Evolutionary conservation across 306 rosid genomes (phyloP), one percentile per base, ranked within the genome.

Genomic region (Myrica gale): DNA sequence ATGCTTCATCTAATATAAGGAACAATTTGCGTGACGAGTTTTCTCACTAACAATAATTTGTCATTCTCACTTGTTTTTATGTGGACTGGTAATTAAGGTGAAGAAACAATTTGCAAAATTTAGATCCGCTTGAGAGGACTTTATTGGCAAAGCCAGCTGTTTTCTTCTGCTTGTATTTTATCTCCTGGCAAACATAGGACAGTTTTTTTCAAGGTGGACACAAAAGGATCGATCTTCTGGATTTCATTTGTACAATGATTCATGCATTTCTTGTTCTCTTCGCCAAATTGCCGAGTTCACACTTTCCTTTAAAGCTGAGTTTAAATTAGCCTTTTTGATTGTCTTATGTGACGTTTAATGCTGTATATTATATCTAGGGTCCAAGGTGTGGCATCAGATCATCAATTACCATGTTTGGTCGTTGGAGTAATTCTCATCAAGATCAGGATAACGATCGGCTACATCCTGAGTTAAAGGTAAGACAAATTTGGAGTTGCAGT

Each of bases 381-480:
- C 5, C 21, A 17, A 13, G 11, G 10, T 69, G 50, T 60, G 67
- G 9, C 39, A 19, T 20, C 51, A 9, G 58, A 62, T 12, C 39
- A 20, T 53, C 51, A 3, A 73, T 41, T 23, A 69, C 70, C 55
- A 80, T 87, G 84, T 82, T 87, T 80, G 81, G 86, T 42, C 23
- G 32, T 43, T 58, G 88, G 78, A 74, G 61, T 42, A 76, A 71
- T 70, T 75, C 85, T 63, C 85, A 80, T 61, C 68, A 57, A 39
- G 80, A 74, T 42, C 85, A 77, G 20, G 87, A 75, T 15, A 46
- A 80, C n/a, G 90, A 80, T 79, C 44, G 79, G 23, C 23, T 43
- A 15, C 80, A 68, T 73, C 44, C 74, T 8, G 80, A 80, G 0
- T 74, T 15, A 26, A 87, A 80, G 88, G 90, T 87, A 71, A 32